Base-by-base conservation (phyloP, 2,329 filamentous ascomycete genomes). In the Colletotrichum nymphaeae region DNA sequence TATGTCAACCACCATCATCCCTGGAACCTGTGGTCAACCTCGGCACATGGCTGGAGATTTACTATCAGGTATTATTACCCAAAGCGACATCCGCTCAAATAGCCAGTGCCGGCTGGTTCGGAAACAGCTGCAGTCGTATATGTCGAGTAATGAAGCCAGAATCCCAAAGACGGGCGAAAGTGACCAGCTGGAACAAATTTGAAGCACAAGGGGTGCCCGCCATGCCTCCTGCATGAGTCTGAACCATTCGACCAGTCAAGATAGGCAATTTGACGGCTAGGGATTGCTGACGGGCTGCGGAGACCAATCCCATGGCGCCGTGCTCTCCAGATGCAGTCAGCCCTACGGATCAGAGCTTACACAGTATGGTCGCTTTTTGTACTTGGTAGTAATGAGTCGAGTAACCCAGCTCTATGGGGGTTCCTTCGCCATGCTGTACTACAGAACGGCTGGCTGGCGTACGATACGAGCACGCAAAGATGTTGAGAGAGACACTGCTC, bases 271-370 rank as follows among this genome's bases (percentile, higher is more conserved):
- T 37, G 70, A 37, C 46, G 55, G 56, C 42, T 12, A 11, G 46
- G 67, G 32, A 37, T 28, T 56, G 35, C n/a, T 59, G 58, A 57
- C 28, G 46, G 26, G 26, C 67, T 49, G 60, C 67, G 59, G 70
- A 73, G 60, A 65, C 70, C 66, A 65, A 70, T 70, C 42, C 70
- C 55, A 35, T 46, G 14, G 56, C 46, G 26, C 32, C 60, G 26
- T 69, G 70, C 35, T 37, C 63, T 65, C 55, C 46, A 37, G 59
- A 60, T 57, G 60, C 67, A 65, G 66, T 73, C 70, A 73, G 70
- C 70, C 70, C 70, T 73, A 73, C 55, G 32, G 46, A 63, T 4
- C 42, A 53, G 62, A 63, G 60, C 16, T n/a, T 35, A 35, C 37
- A 42, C 37, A 42, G 37, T 42, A 16, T 22, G 60, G 42, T 19